A percentile compares a stretch with the other conserved stretches of the same genome.
phyloP scores from a whole-genome alignment of 2,329 filamentous ascomycete genomes.

The Scedosporium dehoogii region DNA sequence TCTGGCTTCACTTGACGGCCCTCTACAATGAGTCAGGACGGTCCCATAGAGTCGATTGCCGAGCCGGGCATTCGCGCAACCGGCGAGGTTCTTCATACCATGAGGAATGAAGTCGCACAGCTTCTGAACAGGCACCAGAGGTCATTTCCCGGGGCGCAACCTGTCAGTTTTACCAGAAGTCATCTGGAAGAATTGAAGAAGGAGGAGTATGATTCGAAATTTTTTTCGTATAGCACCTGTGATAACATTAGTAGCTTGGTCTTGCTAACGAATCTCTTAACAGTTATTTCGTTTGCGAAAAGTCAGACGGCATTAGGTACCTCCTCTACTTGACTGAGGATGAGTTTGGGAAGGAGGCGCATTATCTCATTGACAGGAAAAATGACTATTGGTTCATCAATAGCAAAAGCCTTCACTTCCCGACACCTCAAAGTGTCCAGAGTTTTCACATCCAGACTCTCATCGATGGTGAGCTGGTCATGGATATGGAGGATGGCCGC shows the following conservation, averaged over 20 bases:
- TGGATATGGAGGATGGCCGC: conserved; percentile 73
- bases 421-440: conserved; percentile 52
- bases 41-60: conserved; percentile 39
- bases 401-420: conserved; percentile 65
- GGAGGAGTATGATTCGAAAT: conserved; percentile 48
- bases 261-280: conserved; percentile 7
- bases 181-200: conserved; percentile 75
- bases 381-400: conserved; percentile 92
- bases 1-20: not conserved
- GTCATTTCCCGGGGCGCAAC: conserved; percentile 83
- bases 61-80: conserved; percentile 57
- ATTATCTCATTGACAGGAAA: conserved; percentile 94
- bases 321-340: conserved; percentile 79
- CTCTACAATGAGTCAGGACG: conserved; percentile 10
- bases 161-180: conserved; percentile 76
- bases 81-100: conserved; percentile 44
- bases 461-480: conserved; percentile 86
- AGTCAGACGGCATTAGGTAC: conserved; percentile 92
- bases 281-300: conserved; percentile 95
- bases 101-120: conserved; percentile 64
- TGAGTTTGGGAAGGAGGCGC: conserved; percentile 52
- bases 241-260: not conserved
- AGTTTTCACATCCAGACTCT: conserved; percentile 72
- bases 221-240: not conserved
- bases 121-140: conserved; percentile 61